phyloP scores from a whole-genome alignment of 1,284 basidiomycete genomes.

The Schizopora paradoxa region DNA sequence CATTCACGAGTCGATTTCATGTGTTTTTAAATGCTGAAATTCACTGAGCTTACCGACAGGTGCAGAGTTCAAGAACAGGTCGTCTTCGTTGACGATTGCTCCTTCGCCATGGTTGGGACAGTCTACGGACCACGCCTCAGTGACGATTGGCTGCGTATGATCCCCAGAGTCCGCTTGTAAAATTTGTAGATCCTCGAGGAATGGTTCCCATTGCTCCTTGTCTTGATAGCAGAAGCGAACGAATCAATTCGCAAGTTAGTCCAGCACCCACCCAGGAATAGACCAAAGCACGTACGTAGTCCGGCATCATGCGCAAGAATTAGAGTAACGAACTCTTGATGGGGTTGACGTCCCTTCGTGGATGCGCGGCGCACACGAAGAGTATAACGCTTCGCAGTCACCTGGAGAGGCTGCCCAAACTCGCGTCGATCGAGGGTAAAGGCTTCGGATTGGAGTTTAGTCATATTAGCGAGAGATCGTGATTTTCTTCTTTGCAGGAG shows the following conservation, averaged over 20 bases:
- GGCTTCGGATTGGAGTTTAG: too few species aligned
- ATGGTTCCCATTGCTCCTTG: constrained; percentile 20
- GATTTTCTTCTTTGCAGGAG: too few species aligned
- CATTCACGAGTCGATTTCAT: not conserved
- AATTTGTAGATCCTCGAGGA: constrained; percentile 13
- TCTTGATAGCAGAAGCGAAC: not conserved
- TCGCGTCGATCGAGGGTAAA: too few species aligned
- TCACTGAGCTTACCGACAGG: not conserved
- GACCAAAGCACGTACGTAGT: not conserved
- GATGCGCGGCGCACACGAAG: too few species aligned
- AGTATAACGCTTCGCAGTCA: too few species aligned
- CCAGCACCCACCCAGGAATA: not conserved
- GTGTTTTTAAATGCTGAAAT: not conserved
- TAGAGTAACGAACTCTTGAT: too few species aligned
- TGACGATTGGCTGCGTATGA: constrained; percentile 4
- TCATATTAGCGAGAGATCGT: too few species aligned
- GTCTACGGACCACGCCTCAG: constrained; percentile 19
- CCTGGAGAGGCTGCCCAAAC: too few species aligned
- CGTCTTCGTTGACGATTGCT: constrained; percentile 14
- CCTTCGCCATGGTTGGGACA: constrained; percentile 19
- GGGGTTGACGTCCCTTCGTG: too few species aligned
- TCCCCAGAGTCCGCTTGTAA: constrained; percentile 1
- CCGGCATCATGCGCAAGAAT: constrained; percentile 8
- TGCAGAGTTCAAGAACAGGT: constrained; percentile 1
- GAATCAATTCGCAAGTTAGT: not conserved